These are phyloP conservation scores for Volvariella surrecta DNA, from an alignment of 1,284 basidiomycete genomes.

Conservation along the genomic window DNA sequence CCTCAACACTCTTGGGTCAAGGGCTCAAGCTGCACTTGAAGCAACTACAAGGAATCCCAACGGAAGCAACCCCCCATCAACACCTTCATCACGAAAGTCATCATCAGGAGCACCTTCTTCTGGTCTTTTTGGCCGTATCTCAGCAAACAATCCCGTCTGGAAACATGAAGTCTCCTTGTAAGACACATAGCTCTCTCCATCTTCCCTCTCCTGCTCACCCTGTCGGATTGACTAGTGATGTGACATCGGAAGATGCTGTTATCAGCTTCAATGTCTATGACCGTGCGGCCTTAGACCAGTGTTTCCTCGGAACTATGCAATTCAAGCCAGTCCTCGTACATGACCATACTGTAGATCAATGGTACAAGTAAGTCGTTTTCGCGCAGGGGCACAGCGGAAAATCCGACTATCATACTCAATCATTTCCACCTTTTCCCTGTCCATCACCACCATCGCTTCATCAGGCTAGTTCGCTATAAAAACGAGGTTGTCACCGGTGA, in stretches of 20 bases:
- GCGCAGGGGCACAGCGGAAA: constrained; percentile 4
- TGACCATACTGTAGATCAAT: constrained; percentile 94
- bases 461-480: constrained; percentile 70
- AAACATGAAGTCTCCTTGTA: constrained; percentile 98
- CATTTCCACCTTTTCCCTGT: constrained; percentile 4
- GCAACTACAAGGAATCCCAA: constrained; percentile 24
- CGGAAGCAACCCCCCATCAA: constrained; percentile 25
- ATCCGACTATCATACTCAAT: not conserved
- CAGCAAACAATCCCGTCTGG: constrained; percentile 91
- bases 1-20: constrained; percentile 60
- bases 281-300: constrained; percentile 72
- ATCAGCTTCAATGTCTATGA: constrained; percentile 93
- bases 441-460: constrained; percentile 1
- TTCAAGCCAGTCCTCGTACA: constrained; percentile 87
- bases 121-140: constrained; percentile 53
- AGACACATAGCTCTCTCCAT: constrained; percentile 22
- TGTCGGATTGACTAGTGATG: constrained; percentile 57
- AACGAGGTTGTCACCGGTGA: constrained; percentile 84
- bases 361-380: constrained; percentile 80
- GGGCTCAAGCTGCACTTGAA: constrained; percentile 31
- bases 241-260: constrained; percentile 84
- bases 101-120: constrained; percentile 25
- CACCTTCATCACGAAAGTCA: constrained; percentile 24
- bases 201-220: constrained; percentile 12
- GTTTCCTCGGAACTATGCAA: constrained; percentile 88